phyloP scores from a whole-genome alignment of 2,329 filamentous ascomycete genomes.

The Diaporthe batatas region DNA sequence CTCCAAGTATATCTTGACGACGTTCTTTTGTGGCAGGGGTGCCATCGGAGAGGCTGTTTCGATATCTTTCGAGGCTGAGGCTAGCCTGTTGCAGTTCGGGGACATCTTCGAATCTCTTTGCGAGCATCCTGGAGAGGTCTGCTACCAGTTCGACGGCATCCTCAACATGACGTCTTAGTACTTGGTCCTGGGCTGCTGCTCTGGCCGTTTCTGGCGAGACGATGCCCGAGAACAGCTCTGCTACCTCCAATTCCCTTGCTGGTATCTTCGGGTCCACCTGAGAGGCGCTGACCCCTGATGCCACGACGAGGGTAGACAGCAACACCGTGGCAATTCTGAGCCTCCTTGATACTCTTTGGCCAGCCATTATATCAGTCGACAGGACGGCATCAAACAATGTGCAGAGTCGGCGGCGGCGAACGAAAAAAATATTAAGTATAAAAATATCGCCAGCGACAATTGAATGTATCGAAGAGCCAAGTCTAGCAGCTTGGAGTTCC shows the following conservation, averaged over 20 bases:
- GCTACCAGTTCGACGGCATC: constrained; percentile 34
- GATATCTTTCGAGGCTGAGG: constrained; percentile 30
- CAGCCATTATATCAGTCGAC: neutral
- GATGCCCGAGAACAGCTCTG: constrained; percentile 9
- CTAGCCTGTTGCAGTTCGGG: constrained; percentile 29
- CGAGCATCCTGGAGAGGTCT: constrained; percentile 28
- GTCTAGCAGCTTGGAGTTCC: neutral
- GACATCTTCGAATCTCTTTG: constrained; percentile 24
- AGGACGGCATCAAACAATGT: neutral
- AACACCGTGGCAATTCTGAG: neutral
- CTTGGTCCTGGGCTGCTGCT: constrained; percentile 5
- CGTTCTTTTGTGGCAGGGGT: neutral
- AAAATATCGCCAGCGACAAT: constrained; percentile 27
- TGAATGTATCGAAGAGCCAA: constrained; percentile 23
- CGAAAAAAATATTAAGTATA: neutral
- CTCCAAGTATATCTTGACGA: neutral
- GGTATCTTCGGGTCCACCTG: neutral
- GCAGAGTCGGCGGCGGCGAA: neutral
- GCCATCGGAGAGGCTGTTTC: neutral
- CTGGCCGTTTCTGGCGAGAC: constrained; percentile 29
- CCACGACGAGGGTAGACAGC: neutral
- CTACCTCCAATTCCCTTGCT: neutral
- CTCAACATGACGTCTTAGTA: constrained; percentile 16
- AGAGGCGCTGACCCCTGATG: neutral
- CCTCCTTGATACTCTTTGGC: constrained; percentile 7